A percentile compares a stretch with the other conserved stretches of the same genome.
phyloP scores from a whole-genome alignment of 495 filamentous ascomycete genomes.

The Tuber aestivum region DNA sequence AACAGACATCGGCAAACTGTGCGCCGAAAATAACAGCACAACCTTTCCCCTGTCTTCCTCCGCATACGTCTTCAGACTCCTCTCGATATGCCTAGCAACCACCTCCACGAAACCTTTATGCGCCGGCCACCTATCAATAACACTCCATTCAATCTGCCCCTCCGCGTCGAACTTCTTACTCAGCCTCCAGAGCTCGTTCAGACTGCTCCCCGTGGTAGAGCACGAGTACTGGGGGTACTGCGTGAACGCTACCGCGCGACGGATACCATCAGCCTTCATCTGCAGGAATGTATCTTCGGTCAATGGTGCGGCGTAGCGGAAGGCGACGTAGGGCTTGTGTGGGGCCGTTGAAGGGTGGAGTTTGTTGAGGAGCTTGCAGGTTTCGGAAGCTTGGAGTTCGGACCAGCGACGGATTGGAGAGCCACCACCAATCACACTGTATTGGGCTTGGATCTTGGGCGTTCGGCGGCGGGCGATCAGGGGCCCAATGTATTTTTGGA shows the following conservation, averaged over 20 bases:
- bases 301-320: constrained; percentile 87
- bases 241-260: constrained; percentile 91
- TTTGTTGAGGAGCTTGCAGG: constrained; percentile 92
- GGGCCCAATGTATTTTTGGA: constrained; percentile 85
- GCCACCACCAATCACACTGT: constrained; percentile 89
- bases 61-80: constrained; percentile 73
- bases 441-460: constrained; percentile 93
- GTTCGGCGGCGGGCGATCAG: constrained; percentile 80
- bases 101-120: constrained; percentile 87
- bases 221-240: constrained; percentile 99
- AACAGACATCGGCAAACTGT: constrained; percentile 93
- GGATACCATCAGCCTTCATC: constrained; percentile 82
- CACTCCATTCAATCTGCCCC: constrained; percentile 86
- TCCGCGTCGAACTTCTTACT: constrained; percentile 72
- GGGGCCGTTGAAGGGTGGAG: constrained; percentile 88
- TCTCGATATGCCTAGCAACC: constrained; percentile 84
- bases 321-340: constrained; percentile 98
- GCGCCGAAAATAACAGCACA: constrained; percentile 87
- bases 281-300: constrained; percentile 86
- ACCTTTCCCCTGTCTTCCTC: constrained; percentile 69
- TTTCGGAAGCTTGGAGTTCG: constrained; percentile 81
- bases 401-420: constrained; percentile 98
- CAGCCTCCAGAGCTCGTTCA: constrained; percentile 99
- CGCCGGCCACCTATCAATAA: constrained; percentile 92
- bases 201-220: constrained; percentile 88